Conservation (phyloP, 768 basidiomycete genomes). For the Fistulinella prunicolor region DNA sequence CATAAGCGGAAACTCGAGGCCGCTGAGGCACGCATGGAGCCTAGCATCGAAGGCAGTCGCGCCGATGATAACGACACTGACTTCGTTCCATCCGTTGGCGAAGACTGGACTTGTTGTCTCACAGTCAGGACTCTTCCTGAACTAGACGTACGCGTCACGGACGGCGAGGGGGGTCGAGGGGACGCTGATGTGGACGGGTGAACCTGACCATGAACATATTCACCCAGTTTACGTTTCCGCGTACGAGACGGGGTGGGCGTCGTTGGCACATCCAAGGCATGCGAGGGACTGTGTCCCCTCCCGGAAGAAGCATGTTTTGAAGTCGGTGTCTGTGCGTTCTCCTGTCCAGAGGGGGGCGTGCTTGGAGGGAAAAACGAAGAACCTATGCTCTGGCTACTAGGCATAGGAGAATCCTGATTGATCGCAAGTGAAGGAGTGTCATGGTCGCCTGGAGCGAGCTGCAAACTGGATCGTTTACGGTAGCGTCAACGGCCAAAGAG, state of each 20-base stretch:
- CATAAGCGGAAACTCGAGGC: slow-evolving; percentile 4
- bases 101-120: slow-evolving; percentile 6
- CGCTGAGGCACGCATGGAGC: slow-evolving; percentile 11
- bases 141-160: slow-evolving; percentile 4
- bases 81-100: slow-evolving; percentile 1
- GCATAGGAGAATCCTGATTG: slow-evolving; percentile 16
- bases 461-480: slow-evolving; percentile 31
- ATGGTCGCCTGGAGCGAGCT: background rate
- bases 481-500: slow-evolving; percentile 70
- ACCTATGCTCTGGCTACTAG: slow-evolving; percentile 1
- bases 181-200: slow-evolving; percentile 6
- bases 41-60: slow-evolving; percentile 26
- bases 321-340: slow-evolving; percentile 11
- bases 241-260: slow-evolving; percentile 16
- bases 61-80: slow-evolving; percentile 1
- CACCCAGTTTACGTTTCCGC: slow-evolving; percentile 24
- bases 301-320: background rate
- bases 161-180: slow-evolving; percentile 14
- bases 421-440: background rate
- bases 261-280: slow-evolving; percentile 1
- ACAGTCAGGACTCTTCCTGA: background rate
- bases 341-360: slow-evolving; percentile 14
- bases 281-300: background rate
- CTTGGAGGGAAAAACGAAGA: slow-evolving; percentile 19
- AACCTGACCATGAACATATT: slow-evolving; percentile 11